These are phyloP conservation scores for Jacaranda mimosifolia DNA, from an alignment of 257 asterid species.

Conservation along the genomic window DNA sequence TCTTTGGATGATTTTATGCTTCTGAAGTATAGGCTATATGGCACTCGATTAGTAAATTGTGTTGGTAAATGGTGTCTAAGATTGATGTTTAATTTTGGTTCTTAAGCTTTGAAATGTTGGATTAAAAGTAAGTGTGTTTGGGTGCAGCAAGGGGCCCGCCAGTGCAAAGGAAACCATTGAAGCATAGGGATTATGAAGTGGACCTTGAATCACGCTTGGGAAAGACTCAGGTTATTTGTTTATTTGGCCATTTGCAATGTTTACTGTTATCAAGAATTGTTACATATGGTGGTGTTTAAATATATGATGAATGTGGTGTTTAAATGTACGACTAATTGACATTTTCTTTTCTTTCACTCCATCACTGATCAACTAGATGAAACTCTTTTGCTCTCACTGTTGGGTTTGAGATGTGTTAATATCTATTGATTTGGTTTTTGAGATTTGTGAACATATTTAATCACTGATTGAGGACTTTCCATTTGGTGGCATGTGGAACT, in stretches of 20 bases:
- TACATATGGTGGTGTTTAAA: conserved; percentile 23
- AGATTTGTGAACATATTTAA: background rate
- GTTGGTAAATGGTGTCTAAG: conserved; percentile 17
- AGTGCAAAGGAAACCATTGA: conserved; percentile 94
- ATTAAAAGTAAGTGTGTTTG: conserved; percentile 11
- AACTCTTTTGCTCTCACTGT: background rate
- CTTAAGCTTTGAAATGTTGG: conserved; percentile 13
- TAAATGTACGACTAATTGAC: background rate
- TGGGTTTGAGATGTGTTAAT: background rate
- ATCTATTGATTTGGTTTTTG: conserved; percentile 7
- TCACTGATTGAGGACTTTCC: background rate
- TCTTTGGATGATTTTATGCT: conserved; percentile 30
- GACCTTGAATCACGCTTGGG: conserved; percentile 99
- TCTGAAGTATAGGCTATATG: conserved; percentile 9
- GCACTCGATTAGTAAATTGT: conserved; percentile 20
- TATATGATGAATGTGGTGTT: background rate
- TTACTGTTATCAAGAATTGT: conserved; percentile 23
- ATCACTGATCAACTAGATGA: conserved; percentile 24
- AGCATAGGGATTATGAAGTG: conserved; percentile 97
- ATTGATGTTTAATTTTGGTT: conserved; percentile 16
- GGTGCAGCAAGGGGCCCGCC: conserved; percentile 90
- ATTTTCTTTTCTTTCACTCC: conserved; percentile 4
- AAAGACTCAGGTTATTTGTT: conserved; percentile 82
- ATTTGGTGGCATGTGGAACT: conserved; percentile 7
- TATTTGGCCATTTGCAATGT: conserved; percentile 2